Base-by-base conservation (phyloP, 495 filamentous ascomycete genomes). In the Cercophora sp. region DNA sequence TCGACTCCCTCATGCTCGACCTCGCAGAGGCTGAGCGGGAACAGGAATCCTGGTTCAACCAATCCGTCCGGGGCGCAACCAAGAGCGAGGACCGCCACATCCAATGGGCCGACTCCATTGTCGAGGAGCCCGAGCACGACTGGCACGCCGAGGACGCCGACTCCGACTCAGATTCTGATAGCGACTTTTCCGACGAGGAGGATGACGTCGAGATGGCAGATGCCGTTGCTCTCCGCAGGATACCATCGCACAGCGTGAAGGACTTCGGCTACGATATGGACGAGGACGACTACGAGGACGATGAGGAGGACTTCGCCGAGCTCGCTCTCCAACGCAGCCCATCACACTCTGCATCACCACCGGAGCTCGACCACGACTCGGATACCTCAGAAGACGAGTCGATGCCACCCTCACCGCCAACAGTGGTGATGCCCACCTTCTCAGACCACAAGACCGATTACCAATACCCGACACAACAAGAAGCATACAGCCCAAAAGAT, bases 11-110 rank as follows among this genome's bases (percentile, higher is more conserved):
- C 59, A 97, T 96, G 93, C 76, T 96, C 54, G 91, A 96, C 66
- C 88, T 98, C 15, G 84, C 87, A 69, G 87, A 94, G 34, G 93
- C 94, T 63, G 94, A 98, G 76, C 81, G 83, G 54, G 91, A 97
- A 68, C 93, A 97, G 70, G 93, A 97, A 71, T 85, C 80, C 48
- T 97, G 94, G 94, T 97, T 96, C 84, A 91, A 96, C 81, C 84
- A 92, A 72, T 89, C 88, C 53, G 88, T 96, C 71, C 82, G 77
- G 66, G 86, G 85, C 61, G 89, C 87, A 60, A 78, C 79, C 65
- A 59, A 74, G 77, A 63, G 67, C 41, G 71, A 77, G 47, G 76
- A 85, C 36, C 78, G 76, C 59, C 89, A 89, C 77, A 83, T 95
- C 65, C 85, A 92, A 82, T 96, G 89, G 88, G 86, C 88, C 36